These are phyloP conservation scores for Epithemia pelagica DNA, from an alignment of 108 stramenopile species.

Conservation along the genomic window DNA sequence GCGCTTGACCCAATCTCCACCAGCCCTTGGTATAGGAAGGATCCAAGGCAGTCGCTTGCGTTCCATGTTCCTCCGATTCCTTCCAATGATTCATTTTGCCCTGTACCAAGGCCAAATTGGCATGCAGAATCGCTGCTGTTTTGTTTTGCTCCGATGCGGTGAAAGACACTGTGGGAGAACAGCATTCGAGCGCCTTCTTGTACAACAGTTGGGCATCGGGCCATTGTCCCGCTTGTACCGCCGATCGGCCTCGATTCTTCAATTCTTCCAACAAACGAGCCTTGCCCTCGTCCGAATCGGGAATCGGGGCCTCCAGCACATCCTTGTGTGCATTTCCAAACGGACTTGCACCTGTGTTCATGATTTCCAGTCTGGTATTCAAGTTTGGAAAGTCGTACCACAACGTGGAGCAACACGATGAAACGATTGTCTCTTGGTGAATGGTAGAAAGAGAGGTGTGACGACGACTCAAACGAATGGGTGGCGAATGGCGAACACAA, in stretches of 20 bases:
- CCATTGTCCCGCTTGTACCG: constrained; percentile 50
- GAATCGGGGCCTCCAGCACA: constrained; percentile 54
- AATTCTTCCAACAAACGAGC: constrained; percentile 65
- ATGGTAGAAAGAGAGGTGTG: no score
- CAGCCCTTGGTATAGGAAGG: constrained; percentile 68
- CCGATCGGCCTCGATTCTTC: constrained; percentile 60
- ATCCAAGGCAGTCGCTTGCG: constrained; percentile 42
- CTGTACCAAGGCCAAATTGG: constrained; percentile 63
- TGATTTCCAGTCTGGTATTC: no score
- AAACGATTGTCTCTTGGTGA: no score
- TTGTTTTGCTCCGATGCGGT: constrained; percentile 11
- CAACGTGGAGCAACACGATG: no score
- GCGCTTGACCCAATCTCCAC: constrained; percentile 73
- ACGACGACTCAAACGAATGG: no score
- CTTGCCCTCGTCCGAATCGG: constrained; percentile 39
- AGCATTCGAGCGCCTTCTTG: constrained; percentile 49
- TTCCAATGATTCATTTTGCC: constrained; percentile 50
- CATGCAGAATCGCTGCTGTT: constrained; percentile 38
- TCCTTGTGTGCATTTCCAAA: constrained; percentile 39
- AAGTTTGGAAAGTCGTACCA: no score
- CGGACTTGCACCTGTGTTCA: not conserved
- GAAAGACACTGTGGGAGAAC: constrained; percentile 13
- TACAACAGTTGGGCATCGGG: constrained; percentile 69
- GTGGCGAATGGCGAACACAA: no score
- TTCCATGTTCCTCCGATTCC: constrained; percentile 46